These are phyloP conservation scores for Haplosporangium sp. DNA, from an alignment of 371 early-diverging fungal genomes.

Conservation along the genomic window DNA sequence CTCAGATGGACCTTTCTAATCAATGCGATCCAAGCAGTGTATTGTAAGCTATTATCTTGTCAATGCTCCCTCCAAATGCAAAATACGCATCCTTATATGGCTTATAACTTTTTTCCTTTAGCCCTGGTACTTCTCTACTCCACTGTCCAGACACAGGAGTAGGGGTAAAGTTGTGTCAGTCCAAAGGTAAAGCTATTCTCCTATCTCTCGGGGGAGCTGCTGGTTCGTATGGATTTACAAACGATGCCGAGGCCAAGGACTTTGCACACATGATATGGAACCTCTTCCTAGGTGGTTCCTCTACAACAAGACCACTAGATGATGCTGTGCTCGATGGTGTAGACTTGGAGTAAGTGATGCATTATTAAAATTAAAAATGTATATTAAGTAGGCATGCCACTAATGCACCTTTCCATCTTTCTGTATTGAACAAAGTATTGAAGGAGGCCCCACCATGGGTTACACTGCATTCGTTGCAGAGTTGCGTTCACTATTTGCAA, in stretches of 20 bases:
- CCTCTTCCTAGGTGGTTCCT: conserved; percentile 66
- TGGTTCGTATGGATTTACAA: conserved; percentile 68
- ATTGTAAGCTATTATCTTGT: conserved; percentile 47
- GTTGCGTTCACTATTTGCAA: conserved; percentile 61
- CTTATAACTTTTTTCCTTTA: background rate
- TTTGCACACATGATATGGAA: conserved; percentile 76
- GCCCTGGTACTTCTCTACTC: conserved; percentile 62
- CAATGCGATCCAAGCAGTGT: conserved; percentile 63
- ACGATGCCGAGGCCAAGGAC: conserved; percentile 59
- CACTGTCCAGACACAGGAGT: conserved; percentile 58
- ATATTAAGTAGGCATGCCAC: too few species aligned
- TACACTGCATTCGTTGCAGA: conserved; percentile 61
- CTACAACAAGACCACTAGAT: conserved; percentile 70
- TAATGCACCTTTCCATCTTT: too few species aligned
- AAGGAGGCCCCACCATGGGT: conserved; percentile 30
- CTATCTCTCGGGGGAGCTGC: conserved; percentile 79
- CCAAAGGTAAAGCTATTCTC: conserved; percentile 69
- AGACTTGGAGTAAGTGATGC: conserved; percentile 66
- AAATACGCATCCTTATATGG: too few species aligned
- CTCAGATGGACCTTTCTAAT: conserved; percentile 69
- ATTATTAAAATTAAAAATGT: too few species aligned
- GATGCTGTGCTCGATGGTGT: conserved; percentile 73
- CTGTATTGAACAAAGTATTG: conserved; percentile 16
- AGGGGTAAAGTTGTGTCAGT: conserved; percentile 65
- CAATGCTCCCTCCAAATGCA: background rate